A percentile compares a stretch with the other conserved stretches of the same genome.
Conservation (phyloP, 1,284 basidiomycete species). For the Ustilago curta region DNA sequence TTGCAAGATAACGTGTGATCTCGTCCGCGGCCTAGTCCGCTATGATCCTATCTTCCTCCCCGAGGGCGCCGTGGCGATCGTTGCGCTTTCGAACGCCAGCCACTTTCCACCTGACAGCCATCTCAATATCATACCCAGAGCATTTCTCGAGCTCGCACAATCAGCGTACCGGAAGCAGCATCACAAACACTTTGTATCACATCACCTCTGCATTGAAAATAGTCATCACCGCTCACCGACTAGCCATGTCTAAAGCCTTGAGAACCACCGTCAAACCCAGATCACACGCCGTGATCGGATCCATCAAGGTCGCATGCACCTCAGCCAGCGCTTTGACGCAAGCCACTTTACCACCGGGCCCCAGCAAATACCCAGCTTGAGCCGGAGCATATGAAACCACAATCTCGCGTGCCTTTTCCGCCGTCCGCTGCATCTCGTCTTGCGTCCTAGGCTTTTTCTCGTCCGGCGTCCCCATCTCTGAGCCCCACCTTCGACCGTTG, state of each 20-base stretch:
- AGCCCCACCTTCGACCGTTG: conserved; percentile 37
- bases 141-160: too few species aligned
- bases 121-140: too few species aligned
- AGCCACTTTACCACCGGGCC: conserved; percentile 62
- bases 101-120: too few species aligned
- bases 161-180: too few species aligned
- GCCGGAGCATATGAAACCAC: conserved; percentile 65
- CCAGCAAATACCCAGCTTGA: conserved; percentile 64
- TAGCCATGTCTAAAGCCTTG: conserved; percentile 58
- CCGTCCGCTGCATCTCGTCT: conserved; percentile 53
- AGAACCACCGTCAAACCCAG: conserved; percentile 55
- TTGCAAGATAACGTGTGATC: too few species aligned
- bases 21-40: too few species aligned
- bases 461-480: conserved; percentile 26
- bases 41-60: too few species aligned
- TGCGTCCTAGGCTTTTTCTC: conserved; percentile 29
- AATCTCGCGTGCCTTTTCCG: conserved; percentile 56
- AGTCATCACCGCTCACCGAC: conserved; percentile 14
- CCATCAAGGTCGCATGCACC: conserved; percentile 59
- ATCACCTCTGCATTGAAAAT: neutral
- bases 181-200: neutral
- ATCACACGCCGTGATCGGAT: conserved; percentile 54
- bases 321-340: conserved; percentile 60
- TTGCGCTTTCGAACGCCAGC: too few species aligned
- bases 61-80: too few species aligned